Evolutionary conservation across 2,329 filamentous ascomycete genomes (phyloP).

Genomic region (Taxawa tesnikishii): DNA sequence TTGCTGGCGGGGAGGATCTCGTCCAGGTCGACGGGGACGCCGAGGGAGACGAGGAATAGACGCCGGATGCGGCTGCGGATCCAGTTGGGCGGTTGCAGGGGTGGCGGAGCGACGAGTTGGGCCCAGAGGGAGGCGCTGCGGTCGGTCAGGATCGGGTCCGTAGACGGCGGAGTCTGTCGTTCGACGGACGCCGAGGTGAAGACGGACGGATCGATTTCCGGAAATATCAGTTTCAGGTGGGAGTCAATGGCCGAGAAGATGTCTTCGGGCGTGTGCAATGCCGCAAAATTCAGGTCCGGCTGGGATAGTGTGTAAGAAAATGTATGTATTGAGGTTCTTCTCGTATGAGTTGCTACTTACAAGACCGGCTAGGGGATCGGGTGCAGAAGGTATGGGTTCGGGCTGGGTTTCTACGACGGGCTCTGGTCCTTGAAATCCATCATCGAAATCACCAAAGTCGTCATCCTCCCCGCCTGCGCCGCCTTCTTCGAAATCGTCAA

Average conservation of each 20-base stretch:
- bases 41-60: constrained; percentile 88
- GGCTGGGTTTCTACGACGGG: constrained; percentile 19
- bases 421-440: constrained; percentile 26
- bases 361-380: constrained; percentile 30
- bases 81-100: constrained; percentile 93
- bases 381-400: constrained; percentile 22
- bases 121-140: constrained; percentile 89
- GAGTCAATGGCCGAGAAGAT: constrained; percentile 49
- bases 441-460: constrained; percentile 42
- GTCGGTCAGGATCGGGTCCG: constrained; percentile 57
- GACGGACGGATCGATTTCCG: constrained; percentile 39
- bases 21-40: constrained; percentile 90
- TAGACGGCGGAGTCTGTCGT: constrained; percentile 16
- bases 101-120: constrained; percentile 87
- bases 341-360: constrained; percentile 31
- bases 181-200: too few species aligned
- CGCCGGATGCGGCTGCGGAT: constrained; percentile 89
- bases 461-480: constrained; percentile 28
- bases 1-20: constrained; percentile 95
- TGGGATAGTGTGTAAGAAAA: constrained; percentile 1
- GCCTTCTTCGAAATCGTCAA: constrained; percentile 50
- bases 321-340: constrained; percentile 3
- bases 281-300: constrained; percentile 7
- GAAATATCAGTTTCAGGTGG: constrained; percentile 56
- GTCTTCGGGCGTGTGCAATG: constrained; percentile 35